Percentiles rank a stretch among this genome's conserved stretches.
These are phyloP conservation scores for Venturia asperata DNA, from an alignment of 2,329 filamentous ascomycete species.

Conservation along the genomic window DNA sequence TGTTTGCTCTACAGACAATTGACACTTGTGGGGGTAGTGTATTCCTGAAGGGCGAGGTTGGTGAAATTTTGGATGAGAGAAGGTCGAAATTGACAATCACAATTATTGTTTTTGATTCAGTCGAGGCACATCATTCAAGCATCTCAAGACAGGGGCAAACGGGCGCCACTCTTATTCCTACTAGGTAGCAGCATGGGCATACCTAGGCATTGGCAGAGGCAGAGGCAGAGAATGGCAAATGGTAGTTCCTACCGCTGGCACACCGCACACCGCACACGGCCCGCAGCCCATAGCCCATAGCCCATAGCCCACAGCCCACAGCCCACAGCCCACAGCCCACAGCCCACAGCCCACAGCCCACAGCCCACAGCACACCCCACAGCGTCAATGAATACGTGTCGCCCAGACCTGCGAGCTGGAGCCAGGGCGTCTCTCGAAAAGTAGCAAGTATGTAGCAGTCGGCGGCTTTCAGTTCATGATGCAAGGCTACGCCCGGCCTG, in stretches of 20 bases:
- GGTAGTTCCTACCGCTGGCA: not conserved
- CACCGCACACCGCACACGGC: too few relatives aligned
- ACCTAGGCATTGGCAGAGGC: too few relatives aligned
- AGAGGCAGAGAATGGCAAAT: not conserved
- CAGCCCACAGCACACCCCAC: not conserved
- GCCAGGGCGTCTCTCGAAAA: not conserved
- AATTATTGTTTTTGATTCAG: not conserved
- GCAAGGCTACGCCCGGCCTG: not conserved
- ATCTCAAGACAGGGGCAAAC: conserved; percentile 3
- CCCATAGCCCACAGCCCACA: too few relatives aligned
- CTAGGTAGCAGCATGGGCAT: too few relatives aligned
- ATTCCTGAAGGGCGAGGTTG: not conserved
- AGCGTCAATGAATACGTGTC: not conserved
- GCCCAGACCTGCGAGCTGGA: not conserved
- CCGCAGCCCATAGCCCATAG: too few relatives aligned
- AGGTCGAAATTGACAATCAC: not conserved
- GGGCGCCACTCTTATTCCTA: not conserved
- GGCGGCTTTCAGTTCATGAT: conserved; percentile 1
- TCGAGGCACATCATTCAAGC: too few relatives aligned
- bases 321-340: too few relatives aligned
- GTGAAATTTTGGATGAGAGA: not conserved
- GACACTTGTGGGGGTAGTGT: not conserved
- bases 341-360: too few relatives aligned
- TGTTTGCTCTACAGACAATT: not conserved
- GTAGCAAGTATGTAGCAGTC: too few relatives aligned